Percentiles rank a stretch among this genome's conserved stretches.
Conservation (phyloP, 2,329 filamentous ascomycete genomes). For the Neurospora sp. region DNA sequence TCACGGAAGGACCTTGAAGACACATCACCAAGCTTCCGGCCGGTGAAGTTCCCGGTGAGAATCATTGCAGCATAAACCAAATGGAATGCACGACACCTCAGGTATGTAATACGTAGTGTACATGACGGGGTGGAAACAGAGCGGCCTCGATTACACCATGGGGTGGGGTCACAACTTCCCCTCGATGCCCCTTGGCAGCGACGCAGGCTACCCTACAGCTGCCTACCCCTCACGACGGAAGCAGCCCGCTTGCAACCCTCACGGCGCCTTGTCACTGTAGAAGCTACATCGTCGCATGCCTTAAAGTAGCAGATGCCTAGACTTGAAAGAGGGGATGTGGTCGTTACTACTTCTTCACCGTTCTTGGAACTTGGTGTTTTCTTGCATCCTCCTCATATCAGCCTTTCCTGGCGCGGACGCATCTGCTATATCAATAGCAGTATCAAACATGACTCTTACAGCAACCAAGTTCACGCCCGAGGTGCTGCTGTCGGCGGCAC, state of each 20-base stretch:
- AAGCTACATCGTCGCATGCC: background rate
- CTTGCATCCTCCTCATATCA: background rate
- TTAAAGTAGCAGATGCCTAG: background rate
- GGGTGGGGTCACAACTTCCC: background rate
- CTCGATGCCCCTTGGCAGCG: background rate
- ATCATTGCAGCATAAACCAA: background rate
- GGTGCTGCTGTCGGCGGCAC: slow-evolving; percentile 65
- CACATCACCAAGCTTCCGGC: background rate
- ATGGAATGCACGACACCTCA: background rate
- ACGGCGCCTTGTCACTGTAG: background rate
- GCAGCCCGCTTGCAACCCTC: background rate
- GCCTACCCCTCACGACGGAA: background rate
- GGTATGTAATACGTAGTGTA: background rate
- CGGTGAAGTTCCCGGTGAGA: background rate
- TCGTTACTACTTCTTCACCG: background rate
- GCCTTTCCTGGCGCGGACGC: background rate
- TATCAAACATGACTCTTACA: slow-evolving; percentile 53
- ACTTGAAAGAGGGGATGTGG: background rate
- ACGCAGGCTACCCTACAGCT: background rate
- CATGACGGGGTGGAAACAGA: background rate
- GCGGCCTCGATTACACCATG: background rate
- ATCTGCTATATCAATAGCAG: background rate
- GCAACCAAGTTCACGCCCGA: slow-evolving; percentile 65
- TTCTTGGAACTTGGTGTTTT: background rate
- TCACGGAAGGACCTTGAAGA: background rate